Evolutionary conservation across 768 basidiomycete genomes (phyloP), one percentile per base, ranked within the genome.

Genomic region (Tulasnella sp.): DNA sequence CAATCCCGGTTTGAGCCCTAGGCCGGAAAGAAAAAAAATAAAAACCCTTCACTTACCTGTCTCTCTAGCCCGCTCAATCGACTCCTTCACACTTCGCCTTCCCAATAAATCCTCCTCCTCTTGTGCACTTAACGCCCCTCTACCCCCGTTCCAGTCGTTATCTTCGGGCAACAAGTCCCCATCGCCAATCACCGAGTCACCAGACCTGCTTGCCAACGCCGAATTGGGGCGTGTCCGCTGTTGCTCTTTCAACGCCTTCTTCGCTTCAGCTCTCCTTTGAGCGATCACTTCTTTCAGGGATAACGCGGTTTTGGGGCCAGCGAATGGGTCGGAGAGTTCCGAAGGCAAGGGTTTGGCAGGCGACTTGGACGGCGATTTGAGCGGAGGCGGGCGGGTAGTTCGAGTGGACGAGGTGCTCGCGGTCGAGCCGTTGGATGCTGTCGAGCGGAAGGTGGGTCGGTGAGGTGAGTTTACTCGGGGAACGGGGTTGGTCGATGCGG

Each of bases 51-150:
- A 10, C n/a, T 48, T 32, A 74, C 79, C 79, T 39, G 78, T 73
- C 23, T 42, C 39, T 69, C 79, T 37, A 16, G 79, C 79, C 29
- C 77, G 80, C 42, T 79, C 79, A 20, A 79, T 73, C 26, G 79
- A 42, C 39, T 79, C 37, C 42, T 70, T 70, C 35, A 79, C 67
- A 37, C 39, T 79, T 35, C 37, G 4, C 26, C 79, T 55, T 40
- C 79, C 76, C 78, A 83, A 70, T 79, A 83, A 67, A 79, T 82
- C 81, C 1, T 73, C 77, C 13, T 71, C 77, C n/a, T 78, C 71
- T 20, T 29, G 55, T 48, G 37, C 18, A 23, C 32, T 40, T 26
- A 37, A n/a, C 32, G n/a, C 40, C 26, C 55, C 35, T n/a, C 15
- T 37, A 29, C 42, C 42, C 35, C 44, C 75, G n/a, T 44, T 78